These are phyloP conservation scores for Geotrichum klebahnii DNA, from an alignment of 1,139 yeast species.

Conservation along the genomic window DNA sequence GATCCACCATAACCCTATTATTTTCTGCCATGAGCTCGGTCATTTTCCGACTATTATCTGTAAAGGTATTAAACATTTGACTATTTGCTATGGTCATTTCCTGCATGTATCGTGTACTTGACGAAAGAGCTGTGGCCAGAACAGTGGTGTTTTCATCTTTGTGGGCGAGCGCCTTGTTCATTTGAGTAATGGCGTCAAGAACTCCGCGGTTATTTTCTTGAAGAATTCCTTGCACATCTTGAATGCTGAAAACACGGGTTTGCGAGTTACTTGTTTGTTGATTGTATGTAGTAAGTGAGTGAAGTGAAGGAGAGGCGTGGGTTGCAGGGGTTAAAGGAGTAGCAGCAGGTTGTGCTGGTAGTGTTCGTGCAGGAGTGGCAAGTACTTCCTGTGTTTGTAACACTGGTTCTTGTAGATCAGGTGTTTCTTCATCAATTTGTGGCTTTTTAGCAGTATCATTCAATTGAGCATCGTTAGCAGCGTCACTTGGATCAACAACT, in stretches of 20 bases:
- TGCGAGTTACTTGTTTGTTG: neutral
- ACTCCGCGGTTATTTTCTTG: slow-evolving; percentile 4
- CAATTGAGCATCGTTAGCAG: too few species aligned
- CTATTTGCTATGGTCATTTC: slow-evolving; percentile 4
- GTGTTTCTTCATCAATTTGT: too few species aligned
- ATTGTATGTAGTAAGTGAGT: neutral
- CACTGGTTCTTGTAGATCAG: neutral
- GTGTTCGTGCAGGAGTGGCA: neutral
- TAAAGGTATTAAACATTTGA: slow-evolving; percentile 4
- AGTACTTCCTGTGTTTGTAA: neutral
- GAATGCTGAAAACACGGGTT: neutral
- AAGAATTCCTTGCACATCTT: neutral
- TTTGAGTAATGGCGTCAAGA: slow-evolving; percentile 3
- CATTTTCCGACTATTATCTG: slow-evolving; percentile 1
- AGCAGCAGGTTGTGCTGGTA: neutral
- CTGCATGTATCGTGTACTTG: slow-evolving; percentile 8
- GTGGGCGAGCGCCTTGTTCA: slow-evolving; percentile 7
- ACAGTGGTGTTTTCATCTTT: slow-evolving; percentile 7
- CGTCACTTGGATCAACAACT: too few species aligned
- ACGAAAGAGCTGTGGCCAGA: slow-evolving; percentile 2
- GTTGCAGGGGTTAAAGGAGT: neutral
- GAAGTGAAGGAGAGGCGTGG: neutral
- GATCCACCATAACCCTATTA: slow-evolving; percentile 9
- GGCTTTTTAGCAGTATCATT: too few species aligned
- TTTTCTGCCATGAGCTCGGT: slow-evolving; percentile 10